Evolutionary conservation across 2,329 filamentous ascomycete genomes (phyloP).

Genomic region (Magnaporthiopsis incrustans): DNA sequence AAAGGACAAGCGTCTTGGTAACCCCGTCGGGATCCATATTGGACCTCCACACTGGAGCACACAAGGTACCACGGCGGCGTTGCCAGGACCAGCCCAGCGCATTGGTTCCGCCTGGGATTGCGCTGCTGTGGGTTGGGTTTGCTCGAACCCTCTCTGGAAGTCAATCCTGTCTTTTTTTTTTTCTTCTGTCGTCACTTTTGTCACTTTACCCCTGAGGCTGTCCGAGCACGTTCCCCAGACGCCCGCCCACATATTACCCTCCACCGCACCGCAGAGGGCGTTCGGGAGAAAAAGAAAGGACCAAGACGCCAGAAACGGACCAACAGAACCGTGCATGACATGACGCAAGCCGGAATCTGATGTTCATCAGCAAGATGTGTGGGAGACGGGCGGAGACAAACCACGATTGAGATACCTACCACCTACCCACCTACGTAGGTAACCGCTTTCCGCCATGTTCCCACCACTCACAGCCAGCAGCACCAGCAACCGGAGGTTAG

Average conservation of each 20-base stretch:
- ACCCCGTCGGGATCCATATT: neutral
- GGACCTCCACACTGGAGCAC: neutral
- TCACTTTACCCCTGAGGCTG: neutral
- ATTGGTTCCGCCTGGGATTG: neutral
- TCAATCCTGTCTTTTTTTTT: neutral
- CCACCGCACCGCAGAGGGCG: neutral
- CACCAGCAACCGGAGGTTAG: neutral
- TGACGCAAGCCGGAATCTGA: neutral
- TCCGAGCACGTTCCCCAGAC: neutral
- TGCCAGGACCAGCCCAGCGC: neutral
- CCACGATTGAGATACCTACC: neutral
- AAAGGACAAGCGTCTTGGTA: neutral
- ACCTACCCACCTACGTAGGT: too few relatives aligned
- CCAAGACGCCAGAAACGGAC: neutral
- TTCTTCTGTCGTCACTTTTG: neutral
- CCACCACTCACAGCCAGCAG: neutral
- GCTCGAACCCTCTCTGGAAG: neutral
- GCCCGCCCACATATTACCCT: neutral
- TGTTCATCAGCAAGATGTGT: neutral
- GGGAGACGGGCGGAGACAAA: neutral
- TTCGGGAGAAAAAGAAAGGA: neutral
- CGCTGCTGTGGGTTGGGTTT: neutral
- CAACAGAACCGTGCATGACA: neutral
- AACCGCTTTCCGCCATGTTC: neutral
- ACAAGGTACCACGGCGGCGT: neutral